A percentile compares a stretch with the other conserved stretches of the same genome.
phyloP scores from a whole-genome alignment of 2,329 filamentous ascomycete species.

The Clathrospora elynae region DNA sequence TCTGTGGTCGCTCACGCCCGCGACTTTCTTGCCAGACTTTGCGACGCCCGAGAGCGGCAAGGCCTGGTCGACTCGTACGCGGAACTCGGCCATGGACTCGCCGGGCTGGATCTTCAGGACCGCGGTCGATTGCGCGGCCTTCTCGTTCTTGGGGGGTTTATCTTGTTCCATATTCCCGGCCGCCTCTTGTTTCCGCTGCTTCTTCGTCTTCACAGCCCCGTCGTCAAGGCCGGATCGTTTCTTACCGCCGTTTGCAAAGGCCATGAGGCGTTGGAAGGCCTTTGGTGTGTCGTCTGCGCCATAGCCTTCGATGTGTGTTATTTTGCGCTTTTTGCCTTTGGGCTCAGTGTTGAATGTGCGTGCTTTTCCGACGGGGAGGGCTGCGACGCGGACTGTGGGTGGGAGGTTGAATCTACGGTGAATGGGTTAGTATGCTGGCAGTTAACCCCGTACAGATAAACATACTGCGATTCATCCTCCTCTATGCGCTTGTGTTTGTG shows the following conservation, averaged over 20 bases:
- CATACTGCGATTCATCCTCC: slow-evolving; percentile 47
- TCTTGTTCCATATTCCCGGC: slow-evolving; percentile 13
- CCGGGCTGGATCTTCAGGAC: slow-evolving; percentile 70
- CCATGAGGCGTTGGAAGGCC: slow-evolving; percentile 85
- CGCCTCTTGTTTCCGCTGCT: slow-evolving; percentile 50
- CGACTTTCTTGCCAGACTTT: slow-evolving; percentile 65
- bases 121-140: slow-evolving; percentile 20
- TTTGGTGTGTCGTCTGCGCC: slow-evolving; percentile 80
- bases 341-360: slow-evolving; percentile 41
- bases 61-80: slow-evolving; percentile 80
- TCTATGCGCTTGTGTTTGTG: slow-evolving; percentile 80
- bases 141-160: slow-evolving; percentile 27
- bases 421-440: slow-evolving; percentile 42
- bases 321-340: slow-evolving; percentile 46
- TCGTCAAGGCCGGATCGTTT: slow-evolving; percentile 69
- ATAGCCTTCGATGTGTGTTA: slow-evolving; percentile 57
- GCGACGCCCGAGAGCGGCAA: slow-evolving; percentile 74
- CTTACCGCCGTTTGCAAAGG: slow-evolving; percentile 66
- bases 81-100: slow-evolving; percentile 81
- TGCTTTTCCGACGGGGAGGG: slow-evolving; percentile 60
- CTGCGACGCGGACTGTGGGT: slow-evolving; percentile 63
- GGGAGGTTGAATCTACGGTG: slow-evolving; percentile 63
- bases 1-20: slow-evolving; percentile 68
- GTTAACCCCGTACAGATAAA: slow-evolving; percentile 1
- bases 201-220: slow-evolving; percentile 58